Evolutionary conservation across 2,329 filamentous ascomycete species (phyloP).

Genomic region (Mollisiaceae sp.): DNA sequence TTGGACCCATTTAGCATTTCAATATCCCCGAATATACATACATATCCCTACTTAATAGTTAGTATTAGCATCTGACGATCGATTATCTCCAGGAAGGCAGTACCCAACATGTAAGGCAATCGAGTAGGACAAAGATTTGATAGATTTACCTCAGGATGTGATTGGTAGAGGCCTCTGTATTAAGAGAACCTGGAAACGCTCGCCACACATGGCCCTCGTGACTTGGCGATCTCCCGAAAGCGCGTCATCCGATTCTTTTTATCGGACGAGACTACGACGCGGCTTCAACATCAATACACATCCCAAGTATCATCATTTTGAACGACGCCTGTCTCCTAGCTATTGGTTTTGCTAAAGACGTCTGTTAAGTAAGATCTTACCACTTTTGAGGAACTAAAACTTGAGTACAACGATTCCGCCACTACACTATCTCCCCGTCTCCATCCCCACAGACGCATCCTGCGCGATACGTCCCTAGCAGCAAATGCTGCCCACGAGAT

Average conservation of each 20-base stretch:
- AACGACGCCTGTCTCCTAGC: not conserved
- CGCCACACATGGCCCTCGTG: not conserved
- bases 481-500: not conserved
- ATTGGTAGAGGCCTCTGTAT: too few species aligned
- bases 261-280: not conserved
- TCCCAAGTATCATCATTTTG: not conserved
- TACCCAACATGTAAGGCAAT: not conserved
- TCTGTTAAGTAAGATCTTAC: not conserved
- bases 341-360: not conserved
- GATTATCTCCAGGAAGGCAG: not conserved
- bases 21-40: not conserved
- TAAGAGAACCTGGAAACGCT: too few species aligned
- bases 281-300: not conserved
- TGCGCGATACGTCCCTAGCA: not conserved
- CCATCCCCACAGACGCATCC: not conserved
- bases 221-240: not conserved
- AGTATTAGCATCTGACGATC: not conserved
- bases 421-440: not conserved
- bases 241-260: not conserved
- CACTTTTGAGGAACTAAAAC: not conserved
- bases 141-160: too few species aligned
- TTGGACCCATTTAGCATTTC: not conserved
- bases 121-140: not conserved
- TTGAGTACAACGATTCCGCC: not conserved
- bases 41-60: not conserved